Conservation (phyloP, 306 rosid species). For the Glycine soja region DNA sequence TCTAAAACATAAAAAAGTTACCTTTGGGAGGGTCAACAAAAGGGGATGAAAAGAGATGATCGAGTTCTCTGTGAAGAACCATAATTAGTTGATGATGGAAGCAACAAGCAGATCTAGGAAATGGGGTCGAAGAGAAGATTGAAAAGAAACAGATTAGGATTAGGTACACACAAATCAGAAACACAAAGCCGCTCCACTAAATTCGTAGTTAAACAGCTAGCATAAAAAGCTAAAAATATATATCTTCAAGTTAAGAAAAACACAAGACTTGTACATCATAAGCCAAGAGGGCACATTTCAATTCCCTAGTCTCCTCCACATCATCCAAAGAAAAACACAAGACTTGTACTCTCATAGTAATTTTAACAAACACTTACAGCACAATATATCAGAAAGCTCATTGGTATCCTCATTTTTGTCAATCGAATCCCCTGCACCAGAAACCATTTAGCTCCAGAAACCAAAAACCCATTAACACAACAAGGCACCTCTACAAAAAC, state of each 20-base stretch:
- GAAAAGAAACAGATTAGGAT: conserved; percentile 5
- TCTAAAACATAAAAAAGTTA: not conserved
- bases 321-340: conserved; percentile 19
- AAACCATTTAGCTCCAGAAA: conserved; percentile 35
- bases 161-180: not conserved
- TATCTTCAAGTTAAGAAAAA: too few relatives aligned
- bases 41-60: conserved; percentile 44
- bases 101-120: conserved; percentile 19
- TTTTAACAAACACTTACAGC: conserved; percentile 60
- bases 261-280: too few relatives aligned
- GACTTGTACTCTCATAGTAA: conserved; percentile 40
- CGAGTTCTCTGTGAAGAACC: conserved; percentile 56
- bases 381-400: conserved; percentile 53
- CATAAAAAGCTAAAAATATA: too few relatives aligned
- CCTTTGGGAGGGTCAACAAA: conserved; percentile 43
- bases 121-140: conserved; percentile 10
- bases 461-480: conserved; percentile 34
- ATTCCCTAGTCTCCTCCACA: not conserved
- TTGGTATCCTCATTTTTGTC: not conserved
- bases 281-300: conserved; percentile 13
- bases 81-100: conserved; percentile 28
- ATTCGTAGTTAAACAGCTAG: too few relatives aligned
- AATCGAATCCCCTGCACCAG: conserved; percentile 61
- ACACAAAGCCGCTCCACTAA: too few relatives aligned
- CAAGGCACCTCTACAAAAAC: conserved; percentile 1